Conservation (phyloP, 2,329 filamentous ascomycete genomes). For the Fusarium sp. region DNA sequence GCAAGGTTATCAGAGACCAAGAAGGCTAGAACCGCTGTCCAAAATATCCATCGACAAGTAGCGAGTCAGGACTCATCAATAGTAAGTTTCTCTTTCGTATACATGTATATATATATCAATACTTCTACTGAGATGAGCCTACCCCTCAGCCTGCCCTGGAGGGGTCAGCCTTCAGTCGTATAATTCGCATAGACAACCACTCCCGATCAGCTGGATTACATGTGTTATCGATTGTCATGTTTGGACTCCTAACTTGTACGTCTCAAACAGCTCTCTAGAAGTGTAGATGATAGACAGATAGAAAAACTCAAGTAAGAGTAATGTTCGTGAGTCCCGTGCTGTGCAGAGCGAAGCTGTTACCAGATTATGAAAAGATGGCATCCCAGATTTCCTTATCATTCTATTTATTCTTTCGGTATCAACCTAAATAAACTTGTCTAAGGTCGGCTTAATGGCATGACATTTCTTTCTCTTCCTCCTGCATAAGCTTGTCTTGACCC, state of each 20-base stretch:
- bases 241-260: background rate
- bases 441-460: background rate
- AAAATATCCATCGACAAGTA: background rate
- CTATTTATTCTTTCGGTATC: background rate
- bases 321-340: background rate
- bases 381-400: background rate
- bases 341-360: background rate
- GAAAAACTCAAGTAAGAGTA: background rate
- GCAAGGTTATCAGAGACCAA: background rate
- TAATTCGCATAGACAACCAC: background rate
- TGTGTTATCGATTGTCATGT: background rate
- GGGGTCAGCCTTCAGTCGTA: too few relatives aligned
- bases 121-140: too few relatives aligned
- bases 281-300: background rate
- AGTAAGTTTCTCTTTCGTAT: background rate
- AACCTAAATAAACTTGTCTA: background rate
- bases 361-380: background rate
- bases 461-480: background rate
- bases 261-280: background rate
- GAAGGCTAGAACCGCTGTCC: background rate
- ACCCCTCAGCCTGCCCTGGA: too few relatives aligned
- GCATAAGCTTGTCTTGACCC: background rate
- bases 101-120: background rate
- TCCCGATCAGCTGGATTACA: background rate
- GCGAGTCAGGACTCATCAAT: background rate